Evolutionary conservation across 148 eudicot species (phyloP), one percentile per base, ranked within the genome.

Genomic region (Rhododendron kiyosumense): DNA sequence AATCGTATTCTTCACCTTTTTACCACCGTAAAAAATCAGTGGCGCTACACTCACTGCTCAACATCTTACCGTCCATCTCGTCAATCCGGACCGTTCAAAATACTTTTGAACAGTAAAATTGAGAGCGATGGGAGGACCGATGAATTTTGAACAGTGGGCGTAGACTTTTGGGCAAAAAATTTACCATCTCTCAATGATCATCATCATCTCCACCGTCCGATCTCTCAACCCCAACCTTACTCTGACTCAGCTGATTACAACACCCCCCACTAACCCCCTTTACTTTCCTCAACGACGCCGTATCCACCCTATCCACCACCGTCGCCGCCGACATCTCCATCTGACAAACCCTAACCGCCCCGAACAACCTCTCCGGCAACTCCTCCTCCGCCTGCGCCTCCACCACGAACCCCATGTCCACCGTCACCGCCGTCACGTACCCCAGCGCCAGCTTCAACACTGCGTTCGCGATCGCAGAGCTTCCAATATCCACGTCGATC

Each of bases 361-460:
- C 98, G 3, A 97, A 88, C 78, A 97, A 78, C 86, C 81, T 88
- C 89, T 97, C 99, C 17, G 98, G 99, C 61, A 97, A 65, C 90
- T 97, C 99, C 46, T 92, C 97, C 88, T 94, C 96, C 34, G 86
- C 46, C 85, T 97, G 99, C 12, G 89, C 94, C 90, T 95, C 98
- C 85, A 95, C 94, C 85, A 93, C 36, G 80, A 97, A 97, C 43
- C 97, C 99, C 99, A 97, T 94, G 82, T 97, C 99, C 22, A 97
- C 89, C 9, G 94, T 94, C 82, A 97, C 94, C 34, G 96, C 87
- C 14, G 96, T 93, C 57, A 95, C 95, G 59, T 86, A 93, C 57
- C 99, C 98, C n/a, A 97, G 85, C 2, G 99, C 98, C 83, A 97
- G 83, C 76, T 92, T 94, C 61, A 97, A 78, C 87, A 97, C 85